Percentiles rank a stretch among this genome's conserved stretches.
Conservation (phyloP, 2,329 filamentous ascomycete species). For the Ceratocystis cacaofunesta region DNA sequence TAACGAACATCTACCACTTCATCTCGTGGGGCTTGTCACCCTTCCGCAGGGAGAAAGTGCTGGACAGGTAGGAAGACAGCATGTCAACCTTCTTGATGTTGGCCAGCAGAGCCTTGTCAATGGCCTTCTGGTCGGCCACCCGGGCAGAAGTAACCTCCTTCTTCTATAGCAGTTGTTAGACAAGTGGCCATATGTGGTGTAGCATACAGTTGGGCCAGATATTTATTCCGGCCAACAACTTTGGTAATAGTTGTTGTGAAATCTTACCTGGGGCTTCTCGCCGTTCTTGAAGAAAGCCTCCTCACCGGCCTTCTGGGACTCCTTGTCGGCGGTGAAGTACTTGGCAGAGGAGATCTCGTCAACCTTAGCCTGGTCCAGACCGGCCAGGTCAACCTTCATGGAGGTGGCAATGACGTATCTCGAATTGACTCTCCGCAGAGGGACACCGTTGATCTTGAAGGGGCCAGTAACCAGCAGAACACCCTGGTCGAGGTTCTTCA, state of each 20-base stretch:
- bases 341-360: slow-evolving; percentile 58
- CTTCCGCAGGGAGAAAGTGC: slow-evolving; percentile 96
- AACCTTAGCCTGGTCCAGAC: slow-evolving; percentile 83
- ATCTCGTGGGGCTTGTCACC: slow-evolving; percentile 99
- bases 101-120: slow-evolving; percentile 91
- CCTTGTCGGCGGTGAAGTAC: slow-evolving; percentile 96
- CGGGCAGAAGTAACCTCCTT: slow-evolving; percentile 87
- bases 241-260: neutral
- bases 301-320: slow-evolving; percentile 88
- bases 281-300: slow-evolving; percentile 99
- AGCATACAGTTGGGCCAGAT: neutral
- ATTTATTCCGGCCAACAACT: no score
- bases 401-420: slow-evolving; percentile 88
- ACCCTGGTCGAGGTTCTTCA: slow-evolving; percentile 94
- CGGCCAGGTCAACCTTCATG: slow-evolving; percentile 67
- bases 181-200: neutral
- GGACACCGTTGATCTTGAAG: slow-evolving; percentile 99
- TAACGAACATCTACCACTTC: slow-evolving; percentile 64
- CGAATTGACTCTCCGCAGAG: slow-evolving; percentile 84
- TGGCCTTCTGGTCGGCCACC: slow-evolving; percentile 92
- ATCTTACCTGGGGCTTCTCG: slow-evolving; percentile 86
- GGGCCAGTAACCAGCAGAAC: slow-evolving; percentile 97
- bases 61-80: slow-evolving; percentile 84
- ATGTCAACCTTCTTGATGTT: slow-evolving; percentile 97
- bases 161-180: slow-evolving; percentile 49